Conservation (phyloP, 768 basidiomycete genomes). For the Serendipita sp. region DNA sequence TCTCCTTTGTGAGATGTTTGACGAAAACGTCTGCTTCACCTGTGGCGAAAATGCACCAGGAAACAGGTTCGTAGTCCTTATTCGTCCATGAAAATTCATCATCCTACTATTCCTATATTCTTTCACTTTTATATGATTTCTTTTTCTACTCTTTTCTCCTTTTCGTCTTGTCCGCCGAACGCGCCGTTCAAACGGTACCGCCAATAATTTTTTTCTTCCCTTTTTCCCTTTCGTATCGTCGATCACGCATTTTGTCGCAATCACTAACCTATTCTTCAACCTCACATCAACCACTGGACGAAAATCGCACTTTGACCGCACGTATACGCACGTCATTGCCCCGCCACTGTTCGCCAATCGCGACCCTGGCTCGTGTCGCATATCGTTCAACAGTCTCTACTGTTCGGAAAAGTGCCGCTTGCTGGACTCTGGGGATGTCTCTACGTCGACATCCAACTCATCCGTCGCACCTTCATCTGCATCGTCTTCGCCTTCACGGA, state of each 20-base stretch:
- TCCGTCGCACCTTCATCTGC: conserved; percentile 4
- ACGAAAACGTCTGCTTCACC: conserved; percentile 51
- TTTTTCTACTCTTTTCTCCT: background rate
- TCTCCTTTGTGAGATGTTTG: conserved; percentile 38
- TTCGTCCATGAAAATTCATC: background rate
- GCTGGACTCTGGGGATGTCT: background rate
- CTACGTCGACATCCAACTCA: background rate
- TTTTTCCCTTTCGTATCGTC: background rate
- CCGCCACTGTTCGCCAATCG: background rate
- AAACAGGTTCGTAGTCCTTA: conserved; percentile 31
- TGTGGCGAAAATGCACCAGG: conserved; percentile 50
- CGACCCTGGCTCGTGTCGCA: background rate
- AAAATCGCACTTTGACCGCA: too few relatives aligned
- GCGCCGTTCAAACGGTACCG: background rate
- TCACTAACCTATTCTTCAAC: too few relatives aligned
- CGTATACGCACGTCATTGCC: conserved; percentile 2
- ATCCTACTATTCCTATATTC: background rate
- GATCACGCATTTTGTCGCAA: background rate
- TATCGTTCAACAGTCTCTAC: background rate
- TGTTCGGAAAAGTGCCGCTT: background rate
- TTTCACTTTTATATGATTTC: background rate
- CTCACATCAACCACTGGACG: too few relatives aligned
- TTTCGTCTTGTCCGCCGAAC: background rate
- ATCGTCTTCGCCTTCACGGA: background rate
- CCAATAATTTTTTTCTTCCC: background rate